phyloP scores from a whole-genome alignment of 768 basidiomycete species.

The Zangia roseola region DNA sequence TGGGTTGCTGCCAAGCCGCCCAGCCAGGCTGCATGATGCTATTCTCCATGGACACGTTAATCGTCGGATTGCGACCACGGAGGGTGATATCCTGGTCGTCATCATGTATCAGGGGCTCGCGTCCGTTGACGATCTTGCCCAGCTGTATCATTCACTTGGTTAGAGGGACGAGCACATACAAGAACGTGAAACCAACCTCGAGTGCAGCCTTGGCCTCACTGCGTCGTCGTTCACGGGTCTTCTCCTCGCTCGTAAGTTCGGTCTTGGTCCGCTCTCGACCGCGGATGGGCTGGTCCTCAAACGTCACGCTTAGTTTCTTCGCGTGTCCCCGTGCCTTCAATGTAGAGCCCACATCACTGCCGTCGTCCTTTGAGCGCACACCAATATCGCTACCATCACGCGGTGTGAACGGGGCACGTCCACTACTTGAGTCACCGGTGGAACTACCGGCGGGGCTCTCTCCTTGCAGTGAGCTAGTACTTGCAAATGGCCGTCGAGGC shows the following conservation, averaged over 20 bases:
- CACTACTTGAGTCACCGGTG: conserved; percentile 81
- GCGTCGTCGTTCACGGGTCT: conserved; percentile 70
- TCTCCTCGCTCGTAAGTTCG: conserved; percentile 43
- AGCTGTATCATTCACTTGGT: conserved; percentile 46
- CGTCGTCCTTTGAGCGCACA: conserved; percentile 19
- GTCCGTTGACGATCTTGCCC: conserved; percentile 85
- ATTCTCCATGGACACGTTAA: conserved; percentile 38
- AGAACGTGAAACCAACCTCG: conserved; percentile 51
- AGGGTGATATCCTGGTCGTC: conserved; percentile 42
- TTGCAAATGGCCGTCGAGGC: conserved; percentile 58
- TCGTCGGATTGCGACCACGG: conserved; percentile 23
- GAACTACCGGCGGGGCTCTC: conserved; percentile 78
- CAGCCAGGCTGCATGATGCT: conserved; percentile 37
- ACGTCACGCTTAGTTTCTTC: conserved; percentile 66
- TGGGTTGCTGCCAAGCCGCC: conserved; percentile 29
- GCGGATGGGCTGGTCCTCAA: conserved; percentile 49
- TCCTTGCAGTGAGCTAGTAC: conserved; percentile 36
- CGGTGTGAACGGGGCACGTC: conserved; percentile 72
- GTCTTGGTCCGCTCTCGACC: conserved; percentile 32
- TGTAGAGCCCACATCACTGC: conserved; percentile 26
- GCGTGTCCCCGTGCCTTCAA: conserved; percentile 35
- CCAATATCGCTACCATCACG: conserved; percentile 70
- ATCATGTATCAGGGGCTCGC: conserved; percentile 56
- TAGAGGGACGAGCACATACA: neutral
- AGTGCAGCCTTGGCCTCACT: conserved; percentile 85